Base-by-base conservation (phyloP, 306 rosid genomes). In the Castanopsis chinensis region DNA sequence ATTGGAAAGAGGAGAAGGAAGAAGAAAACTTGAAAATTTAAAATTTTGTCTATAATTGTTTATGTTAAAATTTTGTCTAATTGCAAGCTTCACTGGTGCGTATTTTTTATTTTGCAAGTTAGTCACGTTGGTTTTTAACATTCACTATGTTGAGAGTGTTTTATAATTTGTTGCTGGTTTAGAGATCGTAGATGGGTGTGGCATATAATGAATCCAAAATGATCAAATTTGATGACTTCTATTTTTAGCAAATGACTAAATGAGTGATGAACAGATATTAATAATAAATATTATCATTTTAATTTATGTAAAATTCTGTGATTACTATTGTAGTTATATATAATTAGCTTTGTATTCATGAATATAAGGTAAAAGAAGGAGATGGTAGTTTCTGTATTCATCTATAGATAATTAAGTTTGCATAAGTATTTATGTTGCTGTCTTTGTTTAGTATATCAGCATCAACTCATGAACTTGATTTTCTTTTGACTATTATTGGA, bases 1-100 rank as follows among this genome's bases (percentile, higher is more conserved):
- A 32, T 65, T 74, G 19, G 77, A 69, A 52, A 32, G 53, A 80
- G 51, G 43, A 80, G 21, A 71, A 64, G 60, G 60, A 83, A 83
- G 79, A 83, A 74, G 83, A 75, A 60, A 61, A 54, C 6, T 33
- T 33, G 37, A 5, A 33, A 33, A 74, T 82, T 72, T 60, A 70
- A 52, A 37, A 78, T 78, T 69, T 58, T 77, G 54, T 27, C 21
- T 52, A 21, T 72, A 54, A 75, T 33, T 82, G 13, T 78, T 41
- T 52, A 14, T 59, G 56, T 18, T 35, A 35, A 35, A 35, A 8
- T 67, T 67, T 8, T 33, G 71, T 18, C 3, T 67, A 27, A 67
- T 67, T 12, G 27, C 21, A 76, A 54, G 21, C 72, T 74, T 59
- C 37, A 67, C 37, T 35, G 58, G 51, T 65, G 71, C 23, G 7